phyloP scores from a whole-genome alignment of 2,329 filamentous ascomycete genomes.

The Colletotrichum filicis region DNA sequence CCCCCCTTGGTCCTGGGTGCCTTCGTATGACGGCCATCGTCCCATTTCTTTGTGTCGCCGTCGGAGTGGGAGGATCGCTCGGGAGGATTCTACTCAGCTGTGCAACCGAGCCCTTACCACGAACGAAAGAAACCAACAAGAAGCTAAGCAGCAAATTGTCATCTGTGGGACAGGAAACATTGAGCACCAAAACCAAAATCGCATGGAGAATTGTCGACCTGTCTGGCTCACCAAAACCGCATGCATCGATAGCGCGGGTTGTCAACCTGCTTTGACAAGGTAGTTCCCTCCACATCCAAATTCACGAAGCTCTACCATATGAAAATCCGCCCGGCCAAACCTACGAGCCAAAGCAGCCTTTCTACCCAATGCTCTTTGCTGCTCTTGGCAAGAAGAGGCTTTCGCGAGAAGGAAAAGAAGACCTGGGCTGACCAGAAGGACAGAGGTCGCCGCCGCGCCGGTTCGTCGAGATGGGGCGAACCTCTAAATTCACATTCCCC shows the following conservation, averaged over 20 bases:
- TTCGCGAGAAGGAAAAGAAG: background rate
- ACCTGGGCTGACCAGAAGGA: slow-evolving; percentile 15
- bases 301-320: slow-evolving; percentile 10
- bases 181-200: background rate
- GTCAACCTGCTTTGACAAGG: slow-evolving; percentile 31
- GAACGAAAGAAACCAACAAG: background rate
- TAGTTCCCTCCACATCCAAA: slow-evolving; percentile 25
- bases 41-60: slow-evolving; percentile 18
- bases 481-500: slow-evolving; percentile 60
- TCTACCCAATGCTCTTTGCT: background rate
- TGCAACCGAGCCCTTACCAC: slow-evolving; percentile 21
- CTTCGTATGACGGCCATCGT: slow-evolving; percentile 21
- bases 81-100: slow-evolving; percentile 20
- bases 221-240: slow-evolving; percentile 18
- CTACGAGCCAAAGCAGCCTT: slow-evolving; percentile 7
- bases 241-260: slow-evolving; percentile 33
- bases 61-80: slow-evolving; percentile 4
- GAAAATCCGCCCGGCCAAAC: slow-evolving; percentile 9
- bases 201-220: slow-evolving; percentile 28
- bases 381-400: background rate
- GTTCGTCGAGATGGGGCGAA: slow-evolving; percentile 48
- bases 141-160: background rate
- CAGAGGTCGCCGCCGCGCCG: slow-evolving; percentile 10
- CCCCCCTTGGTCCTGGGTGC: slow-evolving; percentile 13
- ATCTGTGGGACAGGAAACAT: background rate